These are phyloP conservation scores for sorghum (Sorghum bicolor) DNA, from an alignment of 176 grass and related monocot genomes.

Conservation along the genomic window Sorghum_bicolor_NCBIv3 NC_012871.2:69490501-69491000, in stretches of 20 bases:
- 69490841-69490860: slow-evolving; percentile 15
- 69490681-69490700: neutral
- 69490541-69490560: neutral
- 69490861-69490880: neutral
- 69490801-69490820: neutral
- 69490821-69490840: neutral
- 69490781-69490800: slow-evolving; percentile 42
- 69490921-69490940: slow-evolving; percentile 3
- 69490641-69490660: slow-evolving; percentile 64
- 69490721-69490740: neutral
- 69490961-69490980: slow-evolving; percentile 21
- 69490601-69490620: neutral
- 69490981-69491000: slow-evolving; percentile 25
- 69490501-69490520: slow-evolving; percentile 84
- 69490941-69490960: neutral
- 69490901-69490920: neutral
- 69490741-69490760: slow-evolving; percentile 18
- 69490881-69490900: slow-evolving; percentile 42
- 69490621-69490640: slow-evolving; percentile 39
- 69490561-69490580: neutral
- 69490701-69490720: neutral
- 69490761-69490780: neutral
- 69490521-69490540: slow-evolving; percentile 95
- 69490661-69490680: slow-evolving; percentile 44
- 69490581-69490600: neutral